Evolutionary conservation across 176 grass and related monocot species (phyloP).

Genomic region (bread wheat (Triticum aestivum)): IWGSC_CS_RefSeq_v2.1 NC_057795.1:206019329-206019828

Average conservation of each 20-base stretch:
- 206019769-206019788: not conserved
- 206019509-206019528: not conserved
- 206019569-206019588: slow-evolving; percentile 3
- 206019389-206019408: not conserved
- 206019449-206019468: no score
- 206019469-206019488: no score
- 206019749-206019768: not conserved
- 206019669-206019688: not conserved
- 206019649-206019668: not conserved
- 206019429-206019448: not conserved
- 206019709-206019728: not conserved
- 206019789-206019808: not conserved
- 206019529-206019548: not conserved
- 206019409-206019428: not conserved
- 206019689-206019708: not conserved
- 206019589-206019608: slow-evolving; percentile 22
- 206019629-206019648: not conserved
- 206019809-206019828: not conserved
- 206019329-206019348: not conserved
- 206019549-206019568: not conserved
- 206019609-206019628: not conserved
- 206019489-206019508: not conserved
- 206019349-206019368: not conserved
- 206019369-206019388: not conserved
- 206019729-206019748: not conserved